Conservation (phyloP, 495 filamentous ascomycete genomes). For the Usnea hakonensis region DNA sequence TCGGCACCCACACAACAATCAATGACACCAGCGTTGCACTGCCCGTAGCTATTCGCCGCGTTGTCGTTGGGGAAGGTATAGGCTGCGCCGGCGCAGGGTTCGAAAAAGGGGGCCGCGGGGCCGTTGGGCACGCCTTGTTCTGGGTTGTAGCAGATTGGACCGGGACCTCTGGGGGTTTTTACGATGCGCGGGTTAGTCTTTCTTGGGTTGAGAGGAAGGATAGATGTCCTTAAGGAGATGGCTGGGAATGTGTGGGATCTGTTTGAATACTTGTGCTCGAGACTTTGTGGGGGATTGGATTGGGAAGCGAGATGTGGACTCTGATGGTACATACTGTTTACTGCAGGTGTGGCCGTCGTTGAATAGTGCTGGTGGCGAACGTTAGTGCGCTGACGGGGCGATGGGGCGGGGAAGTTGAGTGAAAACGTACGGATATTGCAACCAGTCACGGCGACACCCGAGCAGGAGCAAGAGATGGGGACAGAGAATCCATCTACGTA, state of each 20-base stretch:
- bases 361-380: constrained; percentile 15
- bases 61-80: constrained; percentile 27
- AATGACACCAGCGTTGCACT: constrained; percentile 19
- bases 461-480: constrained; percentile 24
- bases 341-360: constrained; percentile 16
- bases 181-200: too few species aligned
- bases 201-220: too few species aligned
- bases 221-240: too few species aligned
- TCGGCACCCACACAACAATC: constrained; percentile 23
- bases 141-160: constrained; percentile 19
- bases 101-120: constrained; percentile 21
- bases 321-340: too few species aligned
- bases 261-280: too few species aligned
- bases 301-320: too few species aligned
- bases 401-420: too few species aligned
- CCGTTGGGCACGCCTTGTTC: constrained; percentile 9
- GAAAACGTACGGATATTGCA: constrained; percentile 16
- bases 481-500: constrained; percentile 26
- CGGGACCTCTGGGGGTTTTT: too few species aligned
- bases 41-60: constrained; percentile 20
- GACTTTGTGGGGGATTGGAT: too few species aligned
- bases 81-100: constrained; percentile 24
- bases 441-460: constrained; percentile 21
- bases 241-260: too few species aligned
- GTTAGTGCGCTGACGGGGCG: neutral